These are phyloP conservation scores for Umbelopsis sp. DNA, from an alignment of 371 early-diverging fungal species.

Conservation along the genomic window DNA sequence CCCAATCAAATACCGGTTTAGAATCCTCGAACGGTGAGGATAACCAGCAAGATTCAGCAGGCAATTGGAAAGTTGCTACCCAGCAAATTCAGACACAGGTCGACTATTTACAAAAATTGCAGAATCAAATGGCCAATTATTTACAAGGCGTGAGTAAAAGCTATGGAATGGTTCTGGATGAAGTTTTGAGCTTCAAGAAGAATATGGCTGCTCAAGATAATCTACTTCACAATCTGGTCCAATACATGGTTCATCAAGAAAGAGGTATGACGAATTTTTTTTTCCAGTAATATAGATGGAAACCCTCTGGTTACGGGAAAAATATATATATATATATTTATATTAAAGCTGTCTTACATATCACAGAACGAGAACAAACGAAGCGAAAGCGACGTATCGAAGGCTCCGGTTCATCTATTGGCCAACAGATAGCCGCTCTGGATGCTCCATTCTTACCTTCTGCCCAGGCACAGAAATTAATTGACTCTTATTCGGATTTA, in stretches of 20 bases:
- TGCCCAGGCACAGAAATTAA: constrained; percentile 27
- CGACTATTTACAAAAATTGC: constrained; percentile 38
- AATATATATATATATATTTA: too few species aligned
- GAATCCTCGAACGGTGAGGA: background rate
- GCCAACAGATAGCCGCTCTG: background rate
- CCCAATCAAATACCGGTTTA: background rate
- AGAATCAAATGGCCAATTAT: constrained; percentile 34
- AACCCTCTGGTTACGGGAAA: too few species aligned
- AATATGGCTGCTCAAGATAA: constrained; percentile 61
- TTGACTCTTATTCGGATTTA: constrained; percentile 28
- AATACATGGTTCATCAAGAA: constrained; percentile 39
- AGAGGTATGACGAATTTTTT: background rate
- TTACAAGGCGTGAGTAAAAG: constrained; percentile 50
- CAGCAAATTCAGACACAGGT: constrained; percentile 51
- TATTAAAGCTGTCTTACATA: background rate
- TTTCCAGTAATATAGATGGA: background rate
- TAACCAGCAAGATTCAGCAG: constrained; percentile 12
- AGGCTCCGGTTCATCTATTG: background rate
- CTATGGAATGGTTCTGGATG: constrained; percentile 57
- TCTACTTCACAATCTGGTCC: constrained; percentile 59
- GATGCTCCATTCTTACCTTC: constrained; percentile 23
- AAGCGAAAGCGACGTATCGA: constrained; percentile 13
- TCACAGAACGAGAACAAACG: constrained; percentile 7
- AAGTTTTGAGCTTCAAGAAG: constrained; percentile 54
- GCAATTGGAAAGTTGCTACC: background rate